Base-by-base conservation (phyloP, 1,284 basidiomycete species). In the Sutorius eximius region DNA sequence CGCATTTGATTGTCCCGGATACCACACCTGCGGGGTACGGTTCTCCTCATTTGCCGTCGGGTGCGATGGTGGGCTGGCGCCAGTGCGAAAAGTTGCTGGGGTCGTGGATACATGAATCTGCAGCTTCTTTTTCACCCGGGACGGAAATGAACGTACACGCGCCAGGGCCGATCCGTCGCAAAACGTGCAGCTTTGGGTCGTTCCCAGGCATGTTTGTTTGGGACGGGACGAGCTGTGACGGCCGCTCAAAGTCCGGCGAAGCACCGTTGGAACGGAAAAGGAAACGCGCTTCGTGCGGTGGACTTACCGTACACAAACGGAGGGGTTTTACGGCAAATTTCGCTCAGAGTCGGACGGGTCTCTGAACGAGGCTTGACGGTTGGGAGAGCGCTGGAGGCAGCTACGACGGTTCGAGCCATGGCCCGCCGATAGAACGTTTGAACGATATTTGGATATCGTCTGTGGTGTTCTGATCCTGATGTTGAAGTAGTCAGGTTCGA, bases 1-100 rank as follows among this genome's bases (percentile, higher is more conserved):
- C 42, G 49, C 34, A 20, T 29, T 34, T 22, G 18, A 48, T 61
- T 30, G n/a, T 16, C 48, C 53, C 49, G 49, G 38, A 30, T 6
- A 13, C 6, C 18, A n/a, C 27, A 0, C 15, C 34, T 16, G n/a
- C 27, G n/a, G 18, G 11, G 6, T 38, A 10, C 1, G 18, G 37
- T 18, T 11, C 36, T 36, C 36, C n/a, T 37, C 36, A 37, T 37
- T 38, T 12, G 6, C 6, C 36, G 12, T 41, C 32, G n/a, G 32
- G 30, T 46, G 38, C 20, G 38, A 20, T 22, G 38, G 7, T 20
- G 18, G 12, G 20, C 38, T 40, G 18, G 38, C 20, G 12, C 11
- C 38, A 22, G 12, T 11, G 38, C 2, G 20, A 20, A 13, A 20
- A 20, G 11, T 22, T 13, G 5, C 41, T 6, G 16, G 15, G 11